Conservation (phyloP, 2,329 filamentous ascomycete genomes). For the Talaromyces piceae region DNA sequence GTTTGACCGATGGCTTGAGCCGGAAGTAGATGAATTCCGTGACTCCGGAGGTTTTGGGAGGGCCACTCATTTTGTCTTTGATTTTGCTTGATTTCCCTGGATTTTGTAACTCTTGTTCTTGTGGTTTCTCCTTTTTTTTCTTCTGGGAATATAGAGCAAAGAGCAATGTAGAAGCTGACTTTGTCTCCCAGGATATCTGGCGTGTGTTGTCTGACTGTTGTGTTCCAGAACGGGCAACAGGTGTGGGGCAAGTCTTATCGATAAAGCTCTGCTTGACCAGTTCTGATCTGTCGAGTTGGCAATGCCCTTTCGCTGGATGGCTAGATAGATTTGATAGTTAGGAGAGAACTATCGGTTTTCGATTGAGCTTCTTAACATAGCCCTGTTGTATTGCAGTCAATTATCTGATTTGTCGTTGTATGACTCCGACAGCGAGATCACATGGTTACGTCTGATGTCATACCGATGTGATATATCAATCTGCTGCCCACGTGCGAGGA, state of each 20-base stretch:
- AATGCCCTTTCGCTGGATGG: too few relatives aligned
- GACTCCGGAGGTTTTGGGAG: constrained; percentile 13
- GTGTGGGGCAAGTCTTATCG: neutral
- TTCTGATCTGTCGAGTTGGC: too few relatives aligned
- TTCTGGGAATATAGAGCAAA: neutral
- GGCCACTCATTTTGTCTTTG: constrained; percentile 5
- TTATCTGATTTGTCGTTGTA: neutral
- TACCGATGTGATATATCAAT: constrained; percentile 8
- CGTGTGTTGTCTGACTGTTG: too few relatives aligned
- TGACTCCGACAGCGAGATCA: neutral
- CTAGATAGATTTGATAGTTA: too few relatives aligned
- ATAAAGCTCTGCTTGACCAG: too few relatives aligned
- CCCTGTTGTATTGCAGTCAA: neutral
- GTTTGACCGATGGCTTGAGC: constrained; percentile 28
- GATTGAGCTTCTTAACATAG: neutral
- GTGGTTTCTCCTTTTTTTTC: neutral
- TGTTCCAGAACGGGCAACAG: neutral
- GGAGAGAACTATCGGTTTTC: too few relatives aligned
- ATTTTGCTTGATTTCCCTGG: neutral
- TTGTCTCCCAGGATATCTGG: neutral
- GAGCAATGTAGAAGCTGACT: neutral
- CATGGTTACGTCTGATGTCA: constrained; percentile 14
- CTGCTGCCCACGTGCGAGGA: too few relatives aligned
- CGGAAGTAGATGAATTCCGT: constrained; percentile 33
- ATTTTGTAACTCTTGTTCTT: neutral